Base-by-base conservation (phyloP, 2,329 filamentous ascomycete genomes). In the Plectosphaerella plurivora region DNA sequence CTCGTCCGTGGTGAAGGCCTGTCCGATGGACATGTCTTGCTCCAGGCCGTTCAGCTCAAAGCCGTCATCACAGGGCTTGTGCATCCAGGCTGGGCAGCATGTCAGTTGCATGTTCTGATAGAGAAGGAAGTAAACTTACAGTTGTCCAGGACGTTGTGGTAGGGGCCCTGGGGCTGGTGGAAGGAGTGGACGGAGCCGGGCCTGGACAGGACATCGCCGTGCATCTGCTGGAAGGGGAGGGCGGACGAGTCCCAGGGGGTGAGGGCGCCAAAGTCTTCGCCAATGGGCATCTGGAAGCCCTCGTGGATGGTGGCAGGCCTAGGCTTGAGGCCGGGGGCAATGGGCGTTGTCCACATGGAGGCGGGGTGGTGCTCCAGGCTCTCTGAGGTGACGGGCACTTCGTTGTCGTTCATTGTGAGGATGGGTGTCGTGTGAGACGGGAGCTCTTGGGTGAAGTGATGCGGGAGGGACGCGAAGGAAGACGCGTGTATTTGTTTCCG, bases 1-100 rank as follows among this genome's bases (percentile, higher is more conserved):
- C 57, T 87, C 83, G 57, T 87, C 83, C 5, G 80, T 75, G 6
- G 81, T 82, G 65, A 79, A 84, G 7, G 81, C 81, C 62, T 85
- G 82, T 48, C 81, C 81, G 58, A 86, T 84, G 58, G 68, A 66
- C 72, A 83, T 78, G 36, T 86, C 83, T 12, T 73, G 67, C 39
- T 85, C 81, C 50, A 85, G 64, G 46, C 69, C 69, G 20, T 79
- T 75, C 48, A 84, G 71, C 35, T 84, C 81, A 47, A 82, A 69
- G 51, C 68, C 74, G 50, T 84, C 81, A 49, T 83, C 81, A 57
- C 74, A 81, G 15, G 78, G 68, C 64, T 85, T 84, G 37, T 78
- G 72, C 48, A 71, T 69, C 82, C 82, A 73, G 45, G 44, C 51
- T 56, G 54, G 39, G 9, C 5, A 20, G n/a, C 18, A 7, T 12